A percentile compares a stretch with the other conserved stretches of the same genome.
phyloP scores from a whole-genome alignment of 192 early-diverging fungal genomes.

The Chytriomyces confervae region DNA sequence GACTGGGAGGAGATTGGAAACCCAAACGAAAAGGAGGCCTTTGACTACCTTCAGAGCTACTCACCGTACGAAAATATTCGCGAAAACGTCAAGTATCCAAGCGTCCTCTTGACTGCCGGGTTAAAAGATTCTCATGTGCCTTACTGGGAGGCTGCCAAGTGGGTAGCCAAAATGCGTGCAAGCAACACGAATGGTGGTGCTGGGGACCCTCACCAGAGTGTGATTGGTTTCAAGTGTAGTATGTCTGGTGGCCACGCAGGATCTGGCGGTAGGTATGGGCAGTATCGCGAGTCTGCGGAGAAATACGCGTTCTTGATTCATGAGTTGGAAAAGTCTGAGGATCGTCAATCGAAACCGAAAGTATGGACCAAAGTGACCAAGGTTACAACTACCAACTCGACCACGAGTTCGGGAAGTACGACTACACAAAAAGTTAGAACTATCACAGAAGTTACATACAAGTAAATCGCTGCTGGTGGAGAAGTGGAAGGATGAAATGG shows the following conservation, averaged over 20 bases:
- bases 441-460: too few relatives aligned
- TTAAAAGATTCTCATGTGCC: slow-evolving; percentile 84
- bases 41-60: slow-evolving; percentile 50
- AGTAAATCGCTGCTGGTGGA: too few relatives aligned
- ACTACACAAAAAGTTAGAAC: too few relatives aligned
- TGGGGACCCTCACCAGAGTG: background rate
- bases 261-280: slow-evolving; percentile 46
- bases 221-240: slow-evolving; percentile 17
- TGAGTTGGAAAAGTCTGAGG: slow-evolving; percentile 2
- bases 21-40: slow-evolving; percentile 48
- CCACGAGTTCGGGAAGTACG: too few relatives aligned
- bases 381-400: too few relatives aligned
- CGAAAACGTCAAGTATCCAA: slow-evolving; percentile 41
- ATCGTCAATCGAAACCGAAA: too few relatives aligned
- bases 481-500: too few relatives aligned
- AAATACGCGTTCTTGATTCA: slow-evolving; percentile 50
- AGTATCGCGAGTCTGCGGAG: slow-evolving; percentile 41
- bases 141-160: slow-evolving; percentile 86
- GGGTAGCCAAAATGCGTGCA: slow-evolving; percentile 75
- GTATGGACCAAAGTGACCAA: too few relatives aligned
- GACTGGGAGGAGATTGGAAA: slow-evolving; percentile 52
- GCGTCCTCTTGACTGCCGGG: slow-evolving; percentile 62
- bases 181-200: background rate
- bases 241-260: slow-evolving; percentile 48
- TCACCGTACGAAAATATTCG: slow-evolving; percentile 54